Base-by-base conservation (phyloP, 2,329 filamentous ascomycete species). In the Trichophyton mentagrophytes region DNA sequence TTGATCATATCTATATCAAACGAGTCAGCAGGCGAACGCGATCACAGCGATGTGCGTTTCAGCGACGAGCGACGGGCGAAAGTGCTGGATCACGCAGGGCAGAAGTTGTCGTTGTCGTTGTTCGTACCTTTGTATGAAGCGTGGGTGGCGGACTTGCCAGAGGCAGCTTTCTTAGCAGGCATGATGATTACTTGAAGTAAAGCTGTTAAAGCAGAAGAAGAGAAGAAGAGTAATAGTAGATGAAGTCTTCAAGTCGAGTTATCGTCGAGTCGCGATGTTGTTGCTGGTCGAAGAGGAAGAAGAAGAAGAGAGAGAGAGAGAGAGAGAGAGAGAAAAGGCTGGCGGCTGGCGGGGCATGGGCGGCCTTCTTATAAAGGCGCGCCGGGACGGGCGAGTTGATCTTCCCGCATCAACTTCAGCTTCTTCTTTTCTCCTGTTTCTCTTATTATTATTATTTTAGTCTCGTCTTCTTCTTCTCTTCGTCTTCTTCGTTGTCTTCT, bases 121-220 rank as follows among this genome's bases (percentile, higher is more conserved):
- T 13, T n/a, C 80, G 72, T 76, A 86, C 85, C 84, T 77, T 82
- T 82, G 77, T 87, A 88, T 68, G 82, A 81, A 68, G 80, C 79
- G 77, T 87, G 84, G 65, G 78, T 74, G 65, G 82, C 72, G 65
- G 79, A 72, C 67, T 81, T 77, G 68, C 79, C 67, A 62, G 72
- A 71, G 67, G 77, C 69, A 67, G 78, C 74, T 76, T 85, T 85
- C 79, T 86, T 87, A 68, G 84, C 81, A 80, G 83, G 78, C 85
- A 87, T 87, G 69, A 69, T 61, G 60, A 58, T 57, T 15, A 20
- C 6, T 30, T 22, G 2, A 5, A 27, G 40, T 30, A 17, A 60
- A 57, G 40, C 27, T 46, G 51, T 27, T 7, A 20, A 60, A 57
- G 62, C 61, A 59, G 57, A 65, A 64, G 61, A 63, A 62, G 51